Evolutionary conservation across 1,284 basidiomycete genomes (phyloP).

Genomic region (Irpex rosettiformis): DNA sequence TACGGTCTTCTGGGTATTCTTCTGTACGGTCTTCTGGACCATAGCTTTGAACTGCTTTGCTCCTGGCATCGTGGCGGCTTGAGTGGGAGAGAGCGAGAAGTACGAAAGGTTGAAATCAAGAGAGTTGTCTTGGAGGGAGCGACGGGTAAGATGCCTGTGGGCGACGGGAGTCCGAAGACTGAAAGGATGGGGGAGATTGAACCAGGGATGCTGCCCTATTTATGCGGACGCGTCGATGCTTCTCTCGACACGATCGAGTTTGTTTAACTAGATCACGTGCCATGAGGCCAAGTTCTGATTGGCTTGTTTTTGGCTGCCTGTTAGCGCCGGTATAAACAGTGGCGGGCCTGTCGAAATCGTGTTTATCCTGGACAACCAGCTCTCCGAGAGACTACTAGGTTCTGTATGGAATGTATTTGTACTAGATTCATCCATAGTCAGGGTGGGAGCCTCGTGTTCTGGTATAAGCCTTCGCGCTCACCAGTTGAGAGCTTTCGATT

Average conservation of each 20-base stretch:
- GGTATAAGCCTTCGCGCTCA: no score
- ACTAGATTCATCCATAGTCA: no score
- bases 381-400: not conserved
- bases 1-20: not conserved
- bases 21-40: not conserved
- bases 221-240: not conserved
- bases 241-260: not conserved
- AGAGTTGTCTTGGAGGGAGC: not conserved
- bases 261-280: not conserved
- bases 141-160: not conserved
- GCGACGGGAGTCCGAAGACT: not conserved
- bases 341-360: no score
- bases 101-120: not conserved
- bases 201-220: not conserved
- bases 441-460: no score
- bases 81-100: not conserved
- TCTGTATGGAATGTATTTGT: not conserved
- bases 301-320: not conserved
- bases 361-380: not conserved
- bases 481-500: no score
- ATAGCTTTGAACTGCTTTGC: not conserved
- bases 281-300: not conserved
- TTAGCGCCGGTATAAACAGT: not conserved
- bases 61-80: not conserved
- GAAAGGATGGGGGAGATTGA: not conserved